Conservation (phyloP, 495 filamentous ascomycete species). For the Podospora conica region DNA sequence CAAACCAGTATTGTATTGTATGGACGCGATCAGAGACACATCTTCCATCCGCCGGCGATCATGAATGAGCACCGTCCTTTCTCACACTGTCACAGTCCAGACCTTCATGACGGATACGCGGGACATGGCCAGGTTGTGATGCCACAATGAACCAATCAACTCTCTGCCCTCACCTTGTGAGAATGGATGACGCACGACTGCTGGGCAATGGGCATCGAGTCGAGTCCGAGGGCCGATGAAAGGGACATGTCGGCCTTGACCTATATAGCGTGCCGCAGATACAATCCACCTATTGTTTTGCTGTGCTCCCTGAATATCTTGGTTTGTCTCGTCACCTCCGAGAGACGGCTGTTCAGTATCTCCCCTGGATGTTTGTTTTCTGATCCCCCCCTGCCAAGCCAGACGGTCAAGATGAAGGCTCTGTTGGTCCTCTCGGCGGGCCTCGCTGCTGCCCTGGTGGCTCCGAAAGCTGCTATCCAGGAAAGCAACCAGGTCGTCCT, state of each 20-base stretch:
- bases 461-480: neutral
- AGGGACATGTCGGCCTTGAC: neutral
- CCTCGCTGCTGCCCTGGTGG: neutral
- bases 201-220: neutral
- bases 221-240: conserved; percentile 1
- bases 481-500: neutral
- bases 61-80: neutral
- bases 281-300: neutral
- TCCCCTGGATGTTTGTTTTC: neutral
- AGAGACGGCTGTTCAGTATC: neutral
- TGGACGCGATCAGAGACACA: neutral
- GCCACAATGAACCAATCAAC: conserved; percentile 7
- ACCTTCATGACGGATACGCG: neutral
- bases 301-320: neutral
- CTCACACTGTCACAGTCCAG: too few species aligned
- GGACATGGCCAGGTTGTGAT: neutral
- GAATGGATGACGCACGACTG: conserved; percentile 9
- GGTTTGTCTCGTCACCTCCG: neutral
- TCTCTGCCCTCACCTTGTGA: neutral
- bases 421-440: neutral
- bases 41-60: neutral
- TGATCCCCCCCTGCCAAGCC: neutral
- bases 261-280: neutral
- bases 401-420: neutral
- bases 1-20: too few species aligned